Percentiles rank a stretch among this genome's conserved stretches.
phyloP scores from a whole-genome alignment of 805 yeast species.

The Barnettozyma sp. region DNA sequence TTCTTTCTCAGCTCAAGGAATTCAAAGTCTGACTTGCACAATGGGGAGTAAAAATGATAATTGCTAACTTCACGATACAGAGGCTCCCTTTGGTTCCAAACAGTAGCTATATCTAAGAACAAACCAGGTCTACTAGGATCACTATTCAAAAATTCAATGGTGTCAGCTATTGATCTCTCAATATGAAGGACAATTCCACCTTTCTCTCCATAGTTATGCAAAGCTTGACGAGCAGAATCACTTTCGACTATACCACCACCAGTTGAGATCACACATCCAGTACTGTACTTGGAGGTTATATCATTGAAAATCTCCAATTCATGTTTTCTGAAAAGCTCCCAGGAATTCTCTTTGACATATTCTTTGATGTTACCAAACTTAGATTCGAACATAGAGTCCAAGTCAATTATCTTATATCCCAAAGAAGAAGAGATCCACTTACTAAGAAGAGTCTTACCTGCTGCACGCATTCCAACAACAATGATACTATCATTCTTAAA shows the following conservation, averaged over 20 bases:
- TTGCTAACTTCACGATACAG: constrained; percentile 81
- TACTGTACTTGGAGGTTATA: constrained; percentile 34
- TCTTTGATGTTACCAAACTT: constrained; percentile 46
- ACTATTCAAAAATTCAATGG: constrained; percentile 61
- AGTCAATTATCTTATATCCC: constrained; percentile 64
- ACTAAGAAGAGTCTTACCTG: constrained; percentile 87
- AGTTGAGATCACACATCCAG: constrained; percentile 66
- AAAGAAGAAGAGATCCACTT: constrained; percentile 66
- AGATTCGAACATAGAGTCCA: constrained; percentile 67
- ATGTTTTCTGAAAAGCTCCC: constrained; percentile 77
- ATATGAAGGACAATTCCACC: constrained; percentile 79
- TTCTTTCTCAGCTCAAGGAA: constrained; percentile 50
- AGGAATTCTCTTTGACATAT: constrained; percentile 59
- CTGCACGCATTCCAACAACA: constrained; percentile 96
- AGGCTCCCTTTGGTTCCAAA: constrained; percentile 75
- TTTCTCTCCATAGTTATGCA: constrained; percentile 44
- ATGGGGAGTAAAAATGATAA: constrained; percentile 68
- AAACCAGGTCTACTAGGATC: constrained; percentile 90
- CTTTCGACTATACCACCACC: constrained; percentile 96
- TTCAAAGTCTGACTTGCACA: constrained; percentile 50
- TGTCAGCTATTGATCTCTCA: constrained; percentile 80
- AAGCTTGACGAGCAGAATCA: constrained; percentile 52
- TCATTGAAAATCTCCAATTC: constrained; percentile 56
- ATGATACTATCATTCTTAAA: constrained; percentile 49
- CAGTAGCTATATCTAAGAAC: constrained; percentile 67